phyloP scores from a whole-genome alignment of 1,139 yeast genomes.

The Candida sp. region DNA sequence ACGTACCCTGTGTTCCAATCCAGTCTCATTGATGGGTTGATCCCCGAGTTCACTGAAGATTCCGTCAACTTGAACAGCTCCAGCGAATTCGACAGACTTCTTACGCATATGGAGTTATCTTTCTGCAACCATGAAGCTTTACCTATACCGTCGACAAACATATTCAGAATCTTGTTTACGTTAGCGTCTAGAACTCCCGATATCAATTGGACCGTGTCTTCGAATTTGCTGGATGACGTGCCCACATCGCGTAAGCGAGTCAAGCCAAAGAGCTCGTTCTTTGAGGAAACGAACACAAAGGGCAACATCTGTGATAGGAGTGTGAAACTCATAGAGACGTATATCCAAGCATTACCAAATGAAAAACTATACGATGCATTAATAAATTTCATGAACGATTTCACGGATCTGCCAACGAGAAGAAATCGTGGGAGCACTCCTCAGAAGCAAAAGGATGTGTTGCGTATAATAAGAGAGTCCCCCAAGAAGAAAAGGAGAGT shows the following conservation, averaged over 20 bases:
- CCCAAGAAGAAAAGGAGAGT: constrained; percentile 7
- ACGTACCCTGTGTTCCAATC: constrained; percentile 17
- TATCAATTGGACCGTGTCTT: constrained; percentile 27
- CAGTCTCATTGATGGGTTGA: constrained; percentile 24
- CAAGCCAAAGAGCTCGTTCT: constrained; percentile 21
- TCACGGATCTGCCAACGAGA: constrained; percentile 2
- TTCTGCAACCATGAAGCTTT: constrained; percentile 13
- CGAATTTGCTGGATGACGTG: constrained; percentile 19
- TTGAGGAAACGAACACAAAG: constrained; percentile 21
- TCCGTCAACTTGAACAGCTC: constrained; percentile 21
- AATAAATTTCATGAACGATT: constrained; percentile 8
- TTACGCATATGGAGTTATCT: constrained; percentile 28
- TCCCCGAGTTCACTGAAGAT: constrained; percentile 25
- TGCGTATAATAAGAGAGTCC: constrained; percentile 9
- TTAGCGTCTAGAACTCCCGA: constrained; percentile 30
- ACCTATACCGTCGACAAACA: constrained; percentile 25
- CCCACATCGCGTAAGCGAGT: constrained; percentile 23
- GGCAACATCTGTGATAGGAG: constrained; percentile 27
- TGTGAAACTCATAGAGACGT: constrained; percentile 18
- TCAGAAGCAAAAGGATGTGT: constrained; percentile 4
- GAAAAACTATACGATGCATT: constrained; percentile 8
- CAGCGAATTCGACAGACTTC: constrained; percentile 32
- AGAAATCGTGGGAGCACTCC: not conserved
- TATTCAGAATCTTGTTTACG: constrained; percentile 35
- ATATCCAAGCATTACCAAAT: constrained; percentile 9